These are phyloP conservation scores for Podila minutissima DNA, from an alignment of 192 early-diverging fungal genomes.

Conservation along the genomic window DNA sequence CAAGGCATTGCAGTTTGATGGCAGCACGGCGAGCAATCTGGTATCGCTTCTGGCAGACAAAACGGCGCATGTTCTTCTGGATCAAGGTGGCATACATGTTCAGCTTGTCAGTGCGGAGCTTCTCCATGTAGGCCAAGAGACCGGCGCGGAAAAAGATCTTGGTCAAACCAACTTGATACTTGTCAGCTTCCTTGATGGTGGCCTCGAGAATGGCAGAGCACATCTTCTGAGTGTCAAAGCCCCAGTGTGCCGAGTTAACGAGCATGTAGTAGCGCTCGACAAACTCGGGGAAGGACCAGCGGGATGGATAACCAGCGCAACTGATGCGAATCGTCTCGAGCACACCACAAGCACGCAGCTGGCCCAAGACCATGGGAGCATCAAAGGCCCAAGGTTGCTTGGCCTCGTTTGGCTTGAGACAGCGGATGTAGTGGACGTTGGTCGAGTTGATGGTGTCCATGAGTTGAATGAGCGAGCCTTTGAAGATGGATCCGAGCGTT, in stretches of 20 bases:
- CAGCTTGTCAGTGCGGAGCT: conserved; percentile 86
- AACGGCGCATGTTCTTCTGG: conserved; percentile 87
- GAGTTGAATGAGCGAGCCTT: conserved; percentile 89
- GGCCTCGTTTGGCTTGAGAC: conserved; percentile 98
- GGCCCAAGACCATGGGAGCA: conserved; percentile 91
- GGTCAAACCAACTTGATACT: conserved; percentile 92
- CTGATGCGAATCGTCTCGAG: conserved; percentile 99
- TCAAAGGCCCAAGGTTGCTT: conserved; percentile 95
- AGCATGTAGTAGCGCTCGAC: conserved; percentile 84
- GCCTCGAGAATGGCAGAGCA: conserved; percentile 69
- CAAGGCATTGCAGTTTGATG: conserved; percentile 73
- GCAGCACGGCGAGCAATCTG: conserved; percentile 61
- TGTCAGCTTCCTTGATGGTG: conserved; percentile 82
- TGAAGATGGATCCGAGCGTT: conserved; percentile 97
- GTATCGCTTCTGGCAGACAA: conserved; percentile 70
- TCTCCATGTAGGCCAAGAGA: conserved; percentile 88
- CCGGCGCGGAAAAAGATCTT: conserved; percentile 99
- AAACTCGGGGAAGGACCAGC: conserved; percentile 91
- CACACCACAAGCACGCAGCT: conserved; percentile 98
- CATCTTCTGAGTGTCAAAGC: conserved; percentile 66
- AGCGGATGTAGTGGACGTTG: conserved; percentile 97
- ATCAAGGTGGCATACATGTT: conserved; percentile 85
- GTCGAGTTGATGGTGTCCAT: conserved; percentile 97
- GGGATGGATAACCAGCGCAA: conserved; percentile 96
- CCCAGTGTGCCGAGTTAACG: conserved; percentile 63